Conservation (phyloP, 192 early-diverging fungal genomes). For the Backusella macrospora region DNA sequence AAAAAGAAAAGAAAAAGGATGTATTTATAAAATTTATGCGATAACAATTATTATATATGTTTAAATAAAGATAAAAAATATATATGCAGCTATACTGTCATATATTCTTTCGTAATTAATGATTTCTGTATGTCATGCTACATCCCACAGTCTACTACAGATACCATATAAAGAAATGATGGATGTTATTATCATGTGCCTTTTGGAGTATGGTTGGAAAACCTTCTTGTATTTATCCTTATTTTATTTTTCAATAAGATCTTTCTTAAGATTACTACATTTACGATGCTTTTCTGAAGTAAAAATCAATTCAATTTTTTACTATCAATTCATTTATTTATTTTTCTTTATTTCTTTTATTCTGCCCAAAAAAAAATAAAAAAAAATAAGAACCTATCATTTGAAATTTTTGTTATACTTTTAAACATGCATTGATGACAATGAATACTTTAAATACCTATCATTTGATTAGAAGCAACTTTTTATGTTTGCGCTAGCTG, state of each 20-base stretch:
- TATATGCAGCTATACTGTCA: neutral
- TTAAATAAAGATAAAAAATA: neutral
- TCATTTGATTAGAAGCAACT: neutral
- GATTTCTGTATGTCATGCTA: constrained; percentile 6
- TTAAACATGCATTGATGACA: neutral
- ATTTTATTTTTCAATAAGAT: neutral
- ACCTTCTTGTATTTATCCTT: neutral
- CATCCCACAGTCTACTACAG: neutral
- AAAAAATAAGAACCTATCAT: neutral
- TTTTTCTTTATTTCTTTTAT: neutral
- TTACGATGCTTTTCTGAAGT: neutral
- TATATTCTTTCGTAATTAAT: neutral
- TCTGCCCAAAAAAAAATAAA: neutral
- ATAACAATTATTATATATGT: neutral
- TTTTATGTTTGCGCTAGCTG: neutral
- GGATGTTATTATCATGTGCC: neutral
- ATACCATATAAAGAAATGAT: neutral
- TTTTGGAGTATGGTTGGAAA: neutral
- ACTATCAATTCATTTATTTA: neutral
- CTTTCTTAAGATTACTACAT: neutral
- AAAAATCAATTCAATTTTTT: neutral
- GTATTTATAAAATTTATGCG: neutral
- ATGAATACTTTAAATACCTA: neutral
- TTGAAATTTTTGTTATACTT: neutral
- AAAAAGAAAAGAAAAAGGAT: neutral